Evolutionary conservation across 768 basidiomycete genomes (phyloP).

Genomic region (Termitomyces sp.): DNA sequence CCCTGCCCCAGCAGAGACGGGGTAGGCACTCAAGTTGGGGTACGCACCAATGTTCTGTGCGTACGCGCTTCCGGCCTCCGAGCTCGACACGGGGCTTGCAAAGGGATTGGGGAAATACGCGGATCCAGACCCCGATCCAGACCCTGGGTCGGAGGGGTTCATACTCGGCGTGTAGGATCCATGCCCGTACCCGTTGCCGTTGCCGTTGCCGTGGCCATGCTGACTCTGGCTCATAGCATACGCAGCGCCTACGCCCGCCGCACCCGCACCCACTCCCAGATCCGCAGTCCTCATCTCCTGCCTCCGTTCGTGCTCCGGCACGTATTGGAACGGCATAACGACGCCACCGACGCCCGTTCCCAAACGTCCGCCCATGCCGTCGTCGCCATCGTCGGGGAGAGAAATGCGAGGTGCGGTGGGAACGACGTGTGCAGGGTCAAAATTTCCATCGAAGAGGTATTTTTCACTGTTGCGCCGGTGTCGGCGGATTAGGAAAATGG

Average conservation of each 20-base stretch:
- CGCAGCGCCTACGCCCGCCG: neutral
- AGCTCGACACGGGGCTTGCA: neutral
- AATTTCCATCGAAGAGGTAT: slow-evolving; percentile 38
- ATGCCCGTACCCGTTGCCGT: neutral
- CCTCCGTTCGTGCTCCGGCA: neutral
- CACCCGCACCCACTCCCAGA: neutral
- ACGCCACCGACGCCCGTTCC: slow-evolving; percentile 28
- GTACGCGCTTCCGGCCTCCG: slow-evolving; percentile 4
- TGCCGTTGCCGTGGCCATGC: neutral
- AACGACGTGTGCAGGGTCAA: slow-evolving; percentile 30
- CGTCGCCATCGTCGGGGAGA: slow-evolving; percentile 21
- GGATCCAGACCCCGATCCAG: too few species aligned
- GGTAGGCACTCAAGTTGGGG: neutral
- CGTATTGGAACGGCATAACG: slow-evolving; percentile 30
- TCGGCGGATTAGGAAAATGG: slow-evolving; percentile 26
- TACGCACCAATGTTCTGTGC: neutral
- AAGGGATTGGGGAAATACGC: slow-evolving; percentile 3
- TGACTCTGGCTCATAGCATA: neutral
- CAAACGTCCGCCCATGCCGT: slow-evolving; percentile 34
- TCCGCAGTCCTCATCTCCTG: neutral
- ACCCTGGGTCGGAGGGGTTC: neutral
- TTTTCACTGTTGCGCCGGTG: slow-evolving; percentile 20
- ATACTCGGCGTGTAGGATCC: neutral
- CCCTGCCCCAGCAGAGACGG: neutral
- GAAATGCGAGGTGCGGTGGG: slow-evolving; percentile 14